These are phyloP conservation scores for Guyanaporus albipodus DNA, from an alignment of 768 basidiomycete species.

Conservation along the genomic window DNA sequence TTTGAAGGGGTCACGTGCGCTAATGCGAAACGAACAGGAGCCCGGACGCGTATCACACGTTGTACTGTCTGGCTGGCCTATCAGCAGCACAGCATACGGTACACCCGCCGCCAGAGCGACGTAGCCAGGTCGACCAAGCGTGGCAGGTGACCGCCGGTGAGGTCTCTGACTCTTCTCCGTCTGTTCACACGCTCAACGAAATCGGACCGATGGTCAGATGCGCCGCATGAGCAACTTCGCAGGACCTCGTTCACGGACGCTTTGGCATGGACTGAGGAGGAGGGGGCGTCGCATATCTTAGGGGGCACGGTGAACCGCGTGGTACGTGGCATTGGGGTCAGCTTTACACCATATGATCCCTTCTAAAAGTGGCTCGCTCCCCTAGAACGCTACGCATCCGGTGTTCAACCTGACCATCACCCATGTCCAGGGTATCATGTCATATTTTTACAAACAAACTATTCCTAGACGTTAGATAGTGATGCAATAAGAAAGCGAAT, in stretches of 20 bases:
- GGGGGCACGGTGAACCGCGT: constrained; percentile 63
- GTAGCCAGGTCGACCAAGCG: constrained; percentile 29
- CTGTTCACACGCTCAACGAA: constrained; percentile 9
- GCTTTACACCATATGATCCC: too few species aligned
- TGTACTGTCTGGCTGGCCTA: constrained; percentile 88
- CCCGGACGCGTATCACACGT: constrained; percentile 94
- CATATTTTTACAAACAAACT: constrained; percentile 66
- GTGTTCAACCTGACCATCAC: constrained; percentile 72
- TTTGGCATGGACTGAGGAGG: constrained; percentile 67
- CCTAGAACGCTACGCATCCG: constrained; percentile 78
- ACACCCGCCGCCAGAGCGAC: constrained; percentile 40
- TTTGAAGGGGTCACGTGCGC: too few species aligned
- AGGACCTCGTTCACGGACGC: constrained; percentile 49
- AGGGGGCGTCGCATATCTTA: constrained; percentile 50
- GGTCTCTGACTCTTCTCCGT: not conserved
- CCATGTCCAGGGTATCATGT: constrained; percentile 62
- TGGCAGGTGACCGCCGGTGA: constrained; percentile 37
- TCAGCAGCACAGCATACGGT: constrained; percentile 85
- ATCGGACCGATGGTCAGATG: constrained; percentile 19
- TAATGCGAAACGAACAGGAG: constrained; percentile 40
- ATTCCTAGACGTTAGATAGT: constrained; percentile 34
- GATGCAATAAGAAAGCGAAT: not conserved
- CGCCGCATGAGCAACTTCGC: constrained; percentile 29
- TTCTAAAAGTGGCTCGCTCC: too few species aligned
- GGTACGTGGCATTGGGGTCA: too few species aligned